Evolutionary conservation across 179 eudicot species (phyloP).

Genomic region (Pouteria campechiana): DNA sequence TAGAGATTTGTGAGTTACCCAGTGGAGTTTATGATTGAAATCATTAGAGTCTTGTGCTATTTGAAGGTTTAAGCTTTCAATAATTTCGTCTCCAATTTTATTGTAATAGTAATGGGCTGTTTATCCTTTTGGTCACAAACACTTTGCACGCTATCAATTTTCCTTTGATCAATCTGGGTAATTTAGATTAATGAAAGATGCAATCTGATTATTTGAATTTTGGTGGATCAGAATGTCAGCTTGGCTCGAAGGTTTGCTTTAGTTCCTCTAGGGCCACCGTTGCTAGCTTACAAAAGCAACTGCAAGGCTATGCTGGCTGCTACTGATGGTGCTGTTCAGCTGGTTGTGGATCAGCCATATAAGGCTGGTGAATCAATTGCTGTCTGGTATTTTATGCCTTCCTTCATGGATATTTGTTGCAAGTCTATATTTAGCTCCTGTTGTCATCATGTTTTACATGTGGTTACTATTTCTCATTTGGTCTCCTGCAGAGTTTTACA

Average conservation of each 20-base stretch:
- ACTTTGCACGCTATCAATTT: too few relatives aligned
- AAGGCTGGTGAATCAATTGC: conserved; percentile 79
- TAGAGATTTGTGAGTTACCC: too few relatives aligned
- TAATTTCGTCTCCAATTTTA: too few relatives aligned
- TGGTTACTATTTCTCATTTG: neutral
- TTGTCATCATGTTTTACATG: neutral
- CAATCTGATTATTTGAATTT: too few relatives aligned
- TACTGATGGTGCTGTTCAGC: conserved; percentile 66
- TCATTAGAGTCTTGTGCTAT: too few relatives aligned
- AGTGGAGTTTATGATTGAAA: too few relatives aligned
- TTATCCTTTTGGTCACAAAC: too few relatives aligned
- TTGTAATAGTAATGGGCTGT: too few relatives aligned
- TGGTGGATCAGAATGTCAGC: conserved; percentile 90
- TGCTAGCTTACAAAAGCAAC: conserved; percentile 89
- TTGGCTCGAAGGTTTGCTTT: conserved; percentile 98
- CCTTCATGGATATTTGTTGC: neutral
- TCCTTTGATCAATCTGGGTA: too few relatives aligned
- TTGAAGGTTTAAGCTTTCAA: too few relatives aligned
- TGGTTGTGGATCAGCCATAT: conserved; percentile 86
- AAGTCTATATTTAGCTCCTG: neutral
- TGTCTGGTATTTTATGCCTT: conserved; percentile 56
- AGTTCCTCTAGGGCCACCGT: conserved; percentile 96
- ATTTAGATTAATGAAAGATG: too few relatives aligned
- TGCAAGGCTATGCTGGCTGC: conserved; percentile 95
- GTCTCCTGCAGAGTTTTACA: neutral